Evolutionary conservation across 2,329 filamentous ascomycete species (phyloP), one percentile per base, ranked within the genome.

Genomic region (Colletotrichum karsti): DNA sequence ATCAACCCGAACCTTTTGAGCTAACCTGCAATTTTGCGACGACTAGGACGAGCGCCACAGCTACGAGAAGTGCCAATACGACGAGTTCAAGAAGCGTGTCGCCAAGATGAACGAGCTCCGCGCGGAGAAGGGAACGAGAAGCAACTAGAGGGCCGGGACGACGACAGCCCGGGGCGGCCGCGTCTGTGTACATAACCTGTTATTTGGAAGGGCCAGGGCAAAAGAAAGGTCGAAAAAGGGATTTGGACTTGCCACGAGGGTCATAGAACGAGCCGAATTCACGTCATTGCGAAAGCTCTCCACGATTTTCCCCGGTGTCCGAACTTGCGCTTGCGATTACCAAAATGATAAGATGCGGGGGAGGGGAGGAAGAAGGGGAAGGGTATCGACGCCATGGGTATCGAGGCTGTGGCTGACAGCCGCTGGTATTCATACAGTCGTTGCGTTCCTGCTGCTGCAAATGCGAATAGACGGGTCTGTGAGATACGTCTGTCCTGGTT

Each of bases 51-150:
- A 99, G 87, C 88, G 96, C 85, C 96, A 99, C 84, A 92, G 91
- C 77, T 99, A 99, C 87, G 96, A 99, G 81, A 98, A 98, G 82
- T 99, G 96, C 89, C 96, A 99, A 79, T 99, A 99, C 83, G 93
- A 93, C 72, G 96, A 98, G 81, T 99, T 99, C 88, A 97, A 97
- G 90, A 94, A 95, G 88, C 91, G 96, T 67, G 96, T 99, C 72
- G 93, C 92, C 78, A 98, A 97, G 91, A 99, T 99, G 96, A 91
- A 98, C 76, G 95, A 99, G 86, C 84, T 99, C 78, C 89, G 94
- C 78, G 95, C 90, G 73, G 90, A 93, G 69, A 97, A 97, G 88
- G 90, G 84, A 67, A 91, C 88, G 76, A 90, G 95, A 81, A 97
- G 93, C 87, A 98, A 97, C 83, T 97, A n/a, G 81, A 80, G 73